Conservation (phyloP, 2,329 filamentous ascomycete species). For the Scedosporium dehoogii region DNA sequence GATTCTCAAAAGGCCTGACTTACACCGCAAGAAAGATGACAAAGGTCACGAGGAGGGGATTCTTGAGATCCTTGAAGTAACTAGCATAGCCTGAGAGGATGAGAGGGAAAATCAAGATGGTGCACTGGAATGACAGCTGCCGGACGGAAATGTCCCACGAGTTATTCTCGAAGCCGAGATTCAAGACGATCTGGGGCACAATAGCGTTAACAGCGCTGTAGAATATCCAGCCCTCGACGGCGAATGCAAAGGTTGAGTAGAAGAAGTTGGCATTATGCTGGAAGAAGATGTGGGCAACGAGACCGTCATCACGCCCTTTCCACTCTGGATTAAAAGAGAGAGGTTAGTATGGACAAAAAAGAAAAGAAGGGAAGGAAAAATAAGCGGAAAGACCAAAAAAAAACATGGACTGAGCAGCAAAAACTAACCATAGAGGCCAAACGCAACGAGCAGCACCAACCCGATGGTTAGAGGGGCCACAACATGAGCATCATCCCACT, state of each 20-base stretch:
- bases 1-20: conserved; percentile 12
- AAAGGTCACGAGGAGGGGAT: conserved; percentile 35
- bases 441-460: conserved; percentile 26
- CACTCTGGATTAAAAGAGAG: conserved; percentile 29
- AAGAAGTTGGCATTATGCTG: conserved; percentile 41
- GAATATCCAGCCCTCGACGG: conserved; percentile 50
- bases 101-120: conserved; percentile 26
- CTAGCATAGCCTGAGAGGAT: conserved; percentile 31
- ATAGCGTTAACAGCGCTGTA: conserved; percentile 42
- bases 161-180: conserved; percentile 36
- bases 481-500: conserved; percentile 28
- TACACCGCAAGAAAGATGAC: conserved; percentile 34
- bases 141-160: conserved; percentile 37
- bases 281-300: conserved; percentile 48
- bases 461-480: conserved; percentile 31
- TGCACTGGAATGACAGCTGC: conserved; percentile 32
- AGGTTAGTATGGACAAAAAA: not conserved
- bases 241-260: conserved; percentile 44
- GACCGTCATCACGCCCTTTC: conserved; percentile 42
- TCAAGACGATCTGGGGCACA: conserved; percentile 36
- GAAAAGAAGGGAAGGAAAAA: not conserved
- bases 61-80: conserved; percentile 35
- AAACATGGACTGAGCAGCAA: too few species aligned
- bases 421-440: conserved; percentile 28
- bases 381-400: too few species aligned